A percentile compares a stretch with the other conserved stretches of the same genome.
Conservation (phyloP, 148 eudicot species). For the Simmondsia chinensis region DNA sequence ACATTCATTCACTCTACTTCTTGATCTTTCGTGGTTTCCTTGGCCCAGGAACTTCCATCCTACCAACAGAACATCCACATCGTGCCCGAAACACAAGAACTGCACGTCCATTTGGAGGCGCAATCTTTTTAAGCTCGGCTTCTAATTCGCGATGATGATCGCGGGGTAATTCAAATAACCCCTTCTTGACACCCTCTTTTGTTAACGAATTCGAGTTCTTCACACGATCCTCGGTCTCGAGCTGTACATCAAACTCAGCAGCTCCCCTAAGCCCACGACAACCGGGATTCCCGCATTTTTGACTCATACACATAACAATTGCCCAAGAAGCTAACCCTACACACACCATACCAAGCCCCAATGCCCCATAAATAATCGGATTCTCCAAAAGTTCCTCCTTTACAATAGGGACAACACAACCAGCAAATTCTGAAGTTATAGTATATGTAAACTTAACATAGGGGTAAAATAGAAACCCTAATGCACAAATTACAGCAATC, state of each 20-base stretch:
- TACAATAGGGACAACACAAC: conserved; percentile 19
- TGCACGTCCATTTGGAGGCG: conserved; percentile 80
- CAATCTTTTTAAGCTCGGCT: conserved; percentile 84
- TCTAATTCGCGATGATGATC: conserved; percentile 75
- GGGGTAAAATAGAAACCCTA: conserved; percentile 63
- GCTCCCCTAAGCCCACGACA: conserved; percentile 70
- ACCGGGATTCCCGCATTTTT: conserved; percentile 53
- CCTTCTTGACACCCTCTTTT: conserved; percentile 43
- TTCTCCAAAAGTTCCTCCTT: conserved; percentile 51
- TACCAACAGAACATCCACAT: conserved; percentile 84
- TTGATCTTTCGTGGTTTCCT: conserved; percentile 60
- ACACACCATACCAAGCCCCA: conserved; percentile 59
- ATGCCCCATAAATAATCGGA: conserved; percentile 60
- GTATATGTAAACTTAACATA: conserved; percentile 25
- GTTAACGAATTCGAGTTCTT: conserved; percentile 32
- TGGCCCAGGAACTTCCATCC: conserved; percentile 83
- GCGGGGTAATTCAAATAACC: conserved; percentile 61
- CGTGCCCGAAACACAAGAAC: conserved; percentile 64
- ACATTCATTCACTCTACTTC: too few relatives aligned
- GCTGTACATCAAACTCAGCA: conserved; percentile 74
- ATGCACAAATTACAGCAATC: conserved; percentile 65
- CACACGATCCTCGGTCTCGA: conserved; percentile 66
- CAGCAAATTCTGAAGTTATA: conserved; percentile 21
- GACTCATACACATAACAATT: conserved; percentile 37
- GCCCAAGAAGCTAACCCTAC: conserved; percentile 50